phyloP scores from a whole-genome alignment of 1,284 basidiomycete genomes.

The Tremellales sp. region DNA sequence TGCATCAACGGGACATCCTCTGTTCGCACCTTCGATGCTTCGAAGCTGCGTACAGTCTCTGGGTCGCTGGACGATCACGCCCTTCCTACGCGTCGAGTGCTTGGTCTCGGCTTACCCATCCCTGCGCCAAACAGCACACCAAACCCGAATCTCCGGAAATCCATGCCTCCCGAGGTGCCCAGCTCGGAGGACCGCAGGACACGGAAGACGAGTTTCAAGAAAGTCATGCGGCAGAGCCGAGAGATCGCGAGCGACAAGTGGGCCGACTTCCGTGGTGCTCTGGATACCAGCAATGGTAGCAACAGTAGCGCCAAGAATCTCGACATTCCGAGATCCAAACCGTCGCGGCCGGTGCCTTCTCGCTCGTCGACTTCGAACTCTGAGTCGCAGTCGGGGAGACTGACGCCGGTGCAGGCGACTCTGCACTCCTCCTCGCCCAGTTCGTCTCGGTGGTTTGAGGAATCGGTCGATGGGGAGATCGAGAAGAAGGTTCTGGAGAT shows the following conservation, averaged over 20 bases:
- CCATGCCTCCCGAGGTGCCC: conserved; percentile 38
- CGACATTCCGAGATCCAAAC: conserved; percentile 16
- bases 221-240: conserved; percentile 32
- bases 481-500: conserved; percentile 43
- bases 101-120: conserved; percentile 24
- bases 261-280: too few species aligned
- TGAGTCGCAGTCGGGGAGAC: background rate
- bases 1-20: conserved; percentile 52
- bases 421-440: conserved; percentile 1
- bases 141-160: conserved; percentile 16
- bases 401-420: background rate
- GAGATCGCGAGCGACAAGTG: conserved; percentile 30
- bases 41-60: conserved; percentile 29
- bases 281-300: conserved; percentile 21
- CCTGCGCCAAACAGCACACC: conserved; percentile 4
- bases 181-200: too few species aligned
- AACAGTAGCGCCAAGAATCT: conserved; percentile 14
- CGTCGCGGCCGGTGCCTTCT: conserved; percentile 5
- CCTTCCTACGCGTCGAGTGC: conserved; percentile 19
- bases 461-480: conserved; percentile 30
- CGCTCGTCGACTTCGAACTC: background rate
- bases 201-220: conserved; percentile 41
- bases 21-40: conserved; percentile 45
- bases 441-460: conserved; percentile 6
- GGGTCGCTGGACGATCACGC: conserved; percentile 36